Evolutionary conservation across 2,329 filamentous ascomycete genomes (phyloP), one percentile per base, ranked within the genome.

Genomic region (Pyrenophora seminiperda): DNA sequence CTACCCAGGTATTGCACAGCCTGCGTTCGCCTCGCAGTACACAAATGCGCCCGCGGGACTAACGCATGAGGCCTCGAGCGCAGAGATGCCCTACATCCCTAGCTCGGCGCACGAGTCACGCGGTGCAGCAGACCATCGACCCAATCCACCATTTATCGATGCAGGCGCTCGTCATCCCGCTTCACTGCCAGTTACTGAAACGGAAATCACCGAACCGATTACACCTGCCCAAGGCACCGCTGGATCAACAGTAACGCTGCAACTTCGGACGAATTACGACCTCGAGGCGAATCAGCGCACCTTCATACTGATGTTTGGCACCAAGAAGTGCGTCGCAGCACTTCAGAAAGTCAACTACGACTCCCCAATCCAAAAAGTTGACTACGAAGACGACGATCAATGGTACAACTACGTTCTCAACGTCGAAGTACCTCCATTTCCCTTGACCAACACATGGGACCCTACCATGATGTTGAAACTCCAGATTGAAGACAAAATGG

Each of bases 261-360:
- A 89, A 68, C 82, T 96, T 22, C 85, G 86, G 43, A 87, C 88
- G 34, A 81, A 86, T 53, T 90, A 89, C 75, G 88, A 96, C 66
- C 75, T 96, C 53, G 49, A 82, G 86, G 72, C 81, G 79, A 24
- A 80, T 79, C 50, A 81, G 77, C 64, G 62, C 52, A 66, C 68
- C 14, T 63, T 77, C 67, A 85, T 90, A 64, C 86, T 96, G 46
- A 82, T 86, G 38, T 95, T 96, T 73, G 91, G 90, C n/a, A 80
- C 82, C n/a, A 84, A 88, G 63, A 86, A 86, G 71, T 88, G 86
- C 71, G 79, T 83, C 46, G 86, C 86, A 50, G 81, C 86, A 47
- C 79, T 91, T 18, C 80, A 83, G 37, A 86, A 87, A 67, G 68
- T 79, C 76, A 77, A 75, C 76, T 68, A 79, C 74, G 60, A 83